Evolutionary conservation across 1,284 basidiomycete genomes (phyloP).

Genomic region (Phenoliferia sp.): DNA sequence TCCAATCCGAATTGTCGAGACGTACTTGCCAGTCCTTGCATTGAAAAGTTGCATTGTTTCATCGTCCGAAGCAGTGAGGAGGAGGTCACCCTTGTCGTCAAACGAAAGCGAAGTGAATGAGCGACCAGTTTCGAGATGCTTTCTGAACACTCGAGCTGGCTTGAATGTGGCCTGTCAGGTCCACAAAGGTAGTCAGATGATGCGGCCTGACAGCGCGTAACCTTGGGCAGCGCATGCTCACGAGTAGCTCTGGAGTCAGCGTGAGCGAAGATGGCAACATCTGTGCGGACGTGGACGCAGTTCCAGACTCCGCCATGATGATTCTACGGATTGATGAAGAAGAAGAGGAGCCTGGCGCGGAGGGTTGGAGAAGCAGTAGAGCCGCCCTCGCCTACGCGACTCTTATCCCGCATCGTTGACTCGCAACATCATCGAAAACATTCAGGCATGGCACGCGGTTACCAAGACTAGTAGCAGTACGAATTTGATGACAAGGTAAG

Average conservation of each 20-base stretch:
- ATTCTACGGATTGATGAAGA: too few relatives aligned
- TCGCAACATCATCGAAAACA: too few relatives aligned
- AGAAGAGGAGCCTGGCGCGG: background rate
- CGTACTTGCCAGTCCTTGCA: slow-evolving; percentile 86
- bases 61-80: slow-evolving; percentile 87
- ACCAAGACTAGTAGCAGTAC: too few relatives aligned
- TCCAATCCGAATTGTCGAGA: slow-evolving; percentile 38
- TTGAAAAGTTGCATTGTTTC: slow-evolving; percentile 87
- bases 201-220: background rate
- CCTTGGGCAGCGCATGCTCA: background rate
- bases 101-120: slow-evolving; percentile 75
- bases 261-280: background rate
- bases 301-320: background rate
- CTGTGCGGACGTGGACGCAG: background rate
- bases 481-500: too few relatives aligned
- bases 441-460: too few relatives aligned
- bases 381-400: too few relatives aligned
- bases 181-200: background rate
- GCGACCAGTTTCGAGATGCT: slow-evolving; percentile 57
- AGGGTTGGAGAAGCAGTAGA: too few relatives aligned
- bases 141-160: slow-evolving; percentile 83
- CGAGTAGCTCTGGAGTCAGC: background rate
- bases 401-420: too few relatives aligned
- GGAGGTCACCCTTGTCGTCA: slow-evolving; percentile 79
- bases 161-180: slow-evolving; percentile 50